A percentile compares a stretch with the other conserved stretches of the same genome.
phyloP scores from a whole-genome alignment of 2,329 filamentous ascomycete species.

The Scorias spongiosa region DNA sequence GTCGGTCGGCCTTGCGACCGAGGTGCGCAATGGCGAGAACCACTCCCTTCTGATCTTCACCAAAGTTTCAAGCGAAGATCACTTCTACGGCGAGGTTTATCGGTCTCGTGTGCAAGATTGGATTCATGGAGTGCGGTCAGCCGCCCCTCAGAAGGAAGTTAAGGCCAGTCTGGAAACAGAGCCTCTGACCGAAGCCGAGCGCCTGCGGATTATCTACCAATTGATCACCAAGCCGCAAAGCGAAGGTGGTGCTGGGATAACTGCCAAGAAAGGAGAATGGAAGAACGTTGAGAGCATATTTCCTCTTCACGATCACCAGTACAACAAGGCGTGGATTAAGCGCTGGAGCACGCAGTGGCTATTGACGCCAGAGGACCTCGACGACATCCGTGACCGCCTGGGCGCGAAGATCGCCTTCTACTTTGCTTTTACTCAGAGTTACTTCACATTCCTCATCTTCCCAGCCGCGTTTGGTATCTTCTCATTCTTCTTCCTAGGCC shows the following conservation, averaged over 20 bases:
- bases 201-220: conserved; percentile 73
- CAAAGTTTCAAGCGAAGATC: conserved; percentile 58
- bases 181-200: conserved; percentile 74
- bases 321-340: conserved; percentile 39
- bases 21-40: conserved; percentile 68
- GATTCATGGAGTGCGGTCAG: conserved; percentile 72
- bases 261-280: conserved; percentile 35
- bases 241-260: conserved; percentile 36
- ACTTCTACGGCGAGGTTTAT: conserved; percentile 69
- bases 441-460: conserved; percentile 73
- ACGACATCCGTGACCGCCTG: conserved; percentile 35
- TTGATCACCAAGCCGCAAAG: conserved; percentile 39
- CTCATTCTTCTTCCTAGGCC: conserved; percentile 68
- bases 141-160: conserved; percentile 60
- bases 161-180: conserved; percentile 52
- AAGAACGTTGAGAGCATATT: conserved; percentile 35
- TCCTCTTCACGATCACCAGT: conserved; percentile 34
- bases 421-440: conserved; percentile 84
- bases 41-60: conserved; percentile 70
- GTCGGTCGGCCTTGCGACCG: conserved; percentile 66
- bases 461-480: conserved; percentile 63
- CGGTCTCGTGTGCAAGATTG: conserved; percentile 74
- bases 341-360: conserved; percentile 34
- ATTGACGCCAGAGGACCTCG: conserved; percentile 32
- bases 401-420: conserved; percentile 69